Conservation (phyloP, 1,284 basidiomycete genomes). For the Phaffia rhodozyma region DNA sequence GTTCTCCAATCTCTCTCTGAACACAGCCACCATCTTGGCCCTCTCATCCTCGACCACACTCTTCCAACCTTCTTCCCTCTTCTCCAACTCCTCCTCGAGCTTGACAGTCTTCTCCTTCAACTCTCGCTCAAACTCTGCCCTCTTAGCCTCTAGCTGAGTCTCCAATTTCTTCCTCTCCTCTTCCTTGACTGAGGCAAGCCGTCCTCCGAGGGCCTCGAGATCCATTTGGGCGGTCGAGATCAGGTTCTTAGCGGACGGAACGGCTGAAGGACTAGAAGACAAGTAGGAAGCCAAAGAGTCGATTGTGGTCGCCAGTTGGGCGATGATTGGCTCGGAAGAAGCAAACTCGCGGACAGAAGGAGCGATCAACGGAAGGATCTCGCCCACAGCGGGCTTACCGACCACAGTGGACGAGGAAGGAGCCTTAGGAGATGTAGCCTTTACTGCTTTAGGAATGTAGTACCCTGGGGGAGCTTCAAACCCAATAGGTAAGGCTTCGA, state of each 20-base stretch:
- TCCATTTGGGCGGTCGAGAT: constrained; percentile 60
- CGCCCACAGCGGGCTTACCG: constrained; percentile 24
- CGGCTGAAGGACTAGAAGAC: constrained; percentile 49
- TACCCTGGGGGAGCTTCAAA: constrained; percentile 85
- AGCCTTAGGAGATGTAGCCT: constrained; percentile 37
- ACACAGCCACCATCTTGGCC: constrained; percentile 58
- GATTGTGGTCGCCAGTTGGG: constrained; percentile 84
- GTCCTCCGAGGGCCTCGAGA: constrained; percentile 60
- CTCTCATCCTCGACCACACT: constrained; percentile 72
- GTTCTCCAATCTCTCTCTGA: constrained; percentile 71
- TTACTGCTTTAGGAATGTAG: constrained; percentile 26
- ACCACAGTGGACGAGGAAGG: constrained; percentile 23
- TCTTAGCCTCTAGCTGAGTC: constrained; percentile 66
- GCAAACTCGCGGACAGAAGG: constrained; percentile 64
- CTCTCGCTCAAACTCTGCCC: constrained; percentile 68
- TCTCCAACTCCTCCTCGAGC: constrained; percentile 67
- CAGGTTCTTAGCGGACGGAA: constrained; percentile 49
- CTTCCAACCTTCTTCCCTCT: constrained; percentile 76
- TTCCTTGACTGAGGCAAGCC: constrained; percentile 69
- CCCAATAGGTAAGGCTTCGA: constrained; percentile 50
- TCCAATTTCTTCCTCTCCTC: constrained; percentile 69
- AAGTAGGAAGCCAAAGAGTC: constrained; percentile 82
- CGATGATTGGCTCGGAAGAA: constrained; percentile 74
- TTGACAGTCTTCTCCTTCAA: constrained; percentile 73
- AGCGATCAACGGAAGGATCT: constrained; percentile 61